A percentile compares a stretch with the other conserved stretches of the same genome.
Evolutionary conservation across 2,329 filamentous ascomycete genomes (phyloP).

Genomic region (Calonectria pseudoturangicola): DNA sequence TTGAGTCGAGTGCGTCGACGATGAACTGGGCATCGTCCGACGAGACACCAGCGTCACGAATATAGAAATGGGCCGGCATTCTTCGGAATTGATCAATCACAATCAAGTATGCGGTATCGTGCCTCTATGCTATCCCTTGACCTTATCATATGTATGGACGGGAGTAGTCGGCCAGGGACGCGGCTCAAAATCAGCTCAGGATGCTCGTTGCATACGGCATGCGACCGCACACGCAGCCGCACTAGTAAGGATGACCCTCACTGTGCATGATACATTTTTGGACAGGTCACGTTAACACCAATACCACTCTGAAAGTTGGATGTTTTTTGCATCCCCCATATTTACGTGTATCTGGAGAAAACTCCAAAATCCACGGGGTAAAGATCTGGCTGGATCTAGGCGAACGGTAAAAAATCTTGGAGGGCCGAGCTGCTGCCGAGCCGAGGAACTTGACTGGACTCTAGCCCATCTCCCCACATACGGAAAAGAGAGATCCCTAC

Average conservation of each 20-base stretch:
- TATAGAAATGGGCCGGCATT: conserved; percentile 49
- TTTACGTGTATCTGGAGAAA: conserved; percentile 30
- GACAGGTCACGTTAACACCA: conserved; percentile 33
- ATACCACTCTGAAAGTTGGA: conserved; percentile 14
- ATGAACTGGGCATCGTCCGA: conserved; percentile 56
- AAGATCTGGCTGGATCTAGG: conserved; percentile 33
- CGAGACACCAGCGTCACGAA: conserved; percentile 50
- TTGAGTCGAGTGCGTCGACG: conserved; percentile 56
- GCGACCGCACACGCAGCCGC: conserved; percentile 39
- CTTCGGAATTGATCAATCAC: conserved; percentile 38
- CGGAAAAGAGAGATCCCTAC: conserved; percentile 46
- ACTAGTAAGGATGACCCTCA: conserved; percentile 51
- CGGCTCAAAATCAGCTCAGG: conserved; percentile 42
- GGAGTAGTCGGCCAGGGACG: conserved; percentile 34
- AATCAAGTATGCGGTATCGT: conserved; percentile 14
- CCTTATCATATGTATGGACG: conserved; percentile 42
- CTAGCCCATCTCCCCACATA: conserved; percentile 35
- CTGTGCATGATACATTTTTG: conserved; percentile 42
- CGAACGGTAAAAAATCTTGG: conserved; percentile 28
- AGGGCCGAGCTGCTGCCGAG: conserved; percentile 26
- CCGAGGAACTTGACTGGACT: conserved; percentile 24
- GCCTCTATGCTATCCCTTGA: conserved; percentile 21
- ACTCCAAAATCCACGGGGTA: conserved; percentile 38
- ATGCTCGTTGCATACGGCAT: conserved; percentile 39
- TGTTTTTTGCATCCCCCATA: conserved; percentile 27